Conservation (phyloP, 371 early-diverging fungal genomes). For the Saksenaea vasiformis region DNA sequence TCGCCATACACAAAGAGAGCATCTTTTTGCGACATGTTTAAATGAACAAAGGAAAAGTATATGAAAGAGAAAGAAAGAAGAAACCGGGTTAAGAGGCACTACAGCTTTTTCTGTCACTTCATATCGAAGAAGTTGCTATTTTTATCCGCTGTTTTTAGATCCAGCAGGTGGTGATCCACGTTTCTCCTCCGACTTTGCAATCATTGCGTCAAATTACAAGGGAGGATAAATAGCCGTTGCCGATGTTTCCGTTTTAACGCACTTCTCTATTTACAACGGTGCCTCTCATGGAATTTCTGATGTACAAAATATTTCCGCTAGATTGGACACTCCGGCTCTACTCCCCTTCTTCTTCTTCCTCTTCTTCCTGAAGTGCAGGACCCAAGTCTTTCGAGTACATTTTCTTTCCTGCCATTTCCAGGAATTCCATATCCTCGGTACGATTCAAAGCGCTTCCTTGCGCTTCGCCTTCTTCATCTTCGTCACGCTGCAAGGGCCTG, state of each 20-base stretch:
- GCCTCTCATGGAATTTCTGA: too few species aligned
- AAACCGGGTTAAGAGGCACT: not conserved
- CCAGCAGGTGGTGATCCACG: not conserved
- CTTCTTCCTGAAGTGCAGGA: slow-evolving; percentile 22
- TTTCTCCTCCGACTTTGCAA: not conserved
- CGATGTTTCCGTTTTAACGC: too few species aligned
- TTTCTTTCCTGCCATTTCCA: slow-evolving; percentile 86
- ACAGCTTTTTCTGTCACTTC: not conserved
- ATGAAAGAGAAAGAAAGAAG: not conserved
- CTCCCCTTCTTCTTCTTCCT: slow-evolving; percentile 14
- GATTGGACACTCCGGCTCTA: not conserved
- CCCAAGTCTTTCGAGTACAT: slow-evolving; percentile 77
- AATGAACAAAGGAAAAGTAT: slow-evolving; percentile 29
- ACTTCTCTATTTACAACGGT: too few species aligned
- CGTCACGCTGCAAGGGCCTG: slow-evolving; percentile 56
- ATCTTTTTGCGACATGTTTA: slow-evolving; percentile 81
- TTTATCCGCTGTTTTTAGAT: not conserved
- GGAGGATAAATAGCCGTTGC: too few species aligned
- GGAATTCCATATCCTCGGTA: slow-evolving; percentile 74
- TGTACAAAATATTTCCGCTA: not conserved
- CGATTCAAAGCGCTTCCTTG: slow-evolving; percentile 67
- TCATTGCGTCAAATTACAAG: not conserved
- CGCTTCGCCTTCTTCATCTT: slow-evolving; percentile 47
- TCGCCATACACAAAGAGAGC: slow-evolving; percentile 27
- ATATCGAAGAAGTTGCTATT: not conserved